These are phyloP conservation scores for Tuber umbilicatum DNA, from an alignment of 495 filamentous ascomycete genomes.

Conservation along the genomic window DNA sequence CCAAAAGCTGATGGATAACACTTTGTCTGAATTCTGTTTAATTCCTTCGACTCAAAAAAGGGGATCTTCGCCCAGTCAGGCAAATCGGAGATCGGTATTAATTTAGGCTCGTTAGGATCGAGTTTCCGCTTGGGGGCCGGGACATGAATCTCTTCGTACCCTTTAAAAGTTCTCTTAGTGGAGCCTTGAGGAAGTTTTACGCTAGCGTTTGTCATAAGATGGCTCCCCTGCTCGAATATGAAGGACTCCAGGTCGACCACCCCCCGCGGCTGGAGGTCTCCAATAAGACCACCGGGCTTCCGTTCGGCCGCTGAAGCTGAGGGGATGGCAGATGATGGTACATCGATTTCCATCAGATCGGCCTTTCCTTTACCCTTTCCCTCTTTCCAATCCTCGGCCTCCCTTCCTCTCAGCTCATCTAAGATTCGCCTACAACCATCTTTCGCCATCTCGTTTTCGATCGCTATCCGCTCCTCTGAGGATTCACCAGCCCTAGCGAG, in stretches of 20 bases:
- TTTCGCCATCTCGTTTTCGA: slow-evolving; percentile 84
- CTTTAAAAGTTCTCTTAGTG: slow-evolving; percentile 89
- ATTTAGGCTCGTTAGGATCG: slow-evolving; percentile 68
- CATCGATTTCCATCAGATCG: slow-evolving; percentile 84
- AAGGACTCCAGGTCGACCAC: slow-evolving; percentile 92
- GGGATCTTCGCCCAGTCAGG: slow-evolving; percentile 86
- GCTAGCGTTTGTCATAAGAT: slow-evolving; percentile 95
- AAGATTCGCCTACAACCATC: slow-evolving; percentile 81
- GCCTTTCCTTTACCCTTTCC: slow-evolving; percentile 74
- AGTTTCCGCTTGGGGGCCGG: slow-evolving; percentile 77
- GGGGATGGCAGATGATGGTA: slow-evolving; percentile 49
- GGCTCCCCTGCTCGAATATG: slow-evolving; percentile 94
- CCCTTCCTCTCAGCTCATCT: slow-evolving; percentile 68
- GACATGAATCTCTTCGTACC: slow-evolving; percentile 97
- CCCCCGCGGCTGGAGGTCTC: slow-evolving; percentile 80
- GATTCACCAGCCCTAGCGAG: slow-evolving; percentile 79
- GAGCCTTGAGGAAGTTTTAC: slow-evolving; percentile 93
- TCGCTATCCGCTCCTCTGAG: slow-evolving; percentile 62
- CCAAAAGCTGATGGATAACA: slow-evolving; percentile 88
- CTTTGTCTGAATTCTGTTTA: slow-evolving; percentile 92
- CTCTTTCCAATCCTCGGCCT: slow-evolving; percentile 55
- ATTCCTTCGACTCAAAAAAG: slow-evolving; percentile 62
- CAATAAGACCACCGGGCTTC: slow-evolving; percentile 62
- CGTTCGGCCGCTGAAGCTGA: slow-evolving; percentile 46
- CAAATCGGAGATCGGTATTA: slow-evolving; percentile 74